phyloP scores from a whole-genome alignment of 2,329 filamentous ascomycete genomes.

The Zymoseptoria crescenta region DNA sequence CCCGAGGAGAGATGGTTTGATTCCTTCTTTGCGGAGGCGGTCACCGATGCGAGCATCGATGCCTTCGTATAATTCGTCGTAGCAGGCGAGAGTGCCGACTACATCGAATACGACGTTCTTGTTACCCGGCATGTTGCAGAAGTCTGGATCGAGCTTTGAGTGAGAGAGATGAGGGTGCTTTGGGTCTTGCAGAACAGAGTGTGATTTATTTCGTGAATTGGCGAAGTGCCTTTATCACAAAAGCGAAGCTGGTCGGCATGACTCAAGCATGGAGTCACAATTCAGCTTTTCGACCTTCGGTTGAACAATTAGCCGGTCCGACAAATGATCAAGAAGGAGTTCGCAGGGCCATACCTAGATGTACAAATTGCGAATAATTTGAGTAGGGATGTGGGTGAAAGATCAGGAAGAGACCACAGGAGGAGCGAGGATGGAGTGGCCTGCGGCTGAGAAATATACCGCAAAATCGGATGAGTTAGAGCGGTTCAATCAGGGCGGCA shows the following conservation, averaged over 20 bases:
- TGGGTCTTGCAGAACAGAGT: not conserved
- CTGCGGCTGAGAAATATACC: not conserved
- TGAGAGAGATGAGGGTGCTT: not conserved
- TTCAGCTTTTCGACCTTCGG: not conserved
- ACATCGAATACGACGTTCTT: constrained; percentile 33
- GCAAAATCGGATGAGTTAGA: no score
- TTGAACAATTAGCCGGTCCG: not conserved
- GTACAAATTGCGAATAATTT: not conserved
- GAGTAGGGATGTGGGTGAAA: not conserved
- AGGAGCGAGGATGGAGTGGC: not conserved
- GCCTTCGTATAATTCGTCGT: constrained; percentile 36
- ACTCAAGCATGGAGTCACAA: not conserved
- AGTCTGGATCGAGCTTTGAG: not conserved
- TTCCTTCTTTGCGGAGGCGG: constrained; percentile 31
- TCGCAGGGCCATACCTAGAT: not conserved
- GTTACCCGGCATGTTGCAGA: not conserved
- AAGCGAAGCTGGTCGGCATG: not conserved
- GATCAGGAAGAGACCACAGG: not conserved
- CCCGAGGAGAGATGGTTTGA: constrained; percentile 39
- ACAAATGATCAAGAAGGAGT: not conserved
- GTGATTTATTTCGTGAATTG: not conserved
- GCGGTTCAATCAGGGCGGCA: no score
- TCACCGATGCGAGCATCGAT: constrained; percentile 37
- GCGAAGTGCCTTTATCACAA: not conserved
- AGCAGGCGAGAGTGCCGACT: constrained; percentile 44